Evolutionary conservation across 2,329 filamentous ascomycete genomes (phyloP).

Genomic region (Xylariaceae sp.): DNA sequence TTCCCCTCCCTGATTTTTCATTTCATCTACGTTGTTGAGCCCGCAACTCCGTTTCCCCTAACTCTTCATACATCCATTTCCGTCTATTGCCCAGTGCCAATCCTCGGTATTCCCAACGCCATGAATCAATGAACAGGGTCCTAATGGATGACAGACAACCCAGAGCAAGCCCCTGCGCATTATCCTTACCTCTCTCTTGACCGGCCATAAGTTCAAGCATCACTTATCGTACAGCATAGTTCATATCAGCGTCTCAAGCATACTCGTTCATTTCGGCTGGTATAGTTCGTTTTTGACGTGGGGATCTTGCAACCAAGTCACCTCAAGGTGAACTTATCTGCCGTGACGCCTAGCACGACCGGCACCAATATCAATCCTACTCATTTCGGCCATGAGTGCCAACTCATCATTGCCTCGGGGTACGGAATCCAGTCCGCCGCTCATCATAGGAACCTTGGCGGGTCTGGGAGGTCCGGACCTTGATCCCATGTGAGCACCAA

Average conservation of each 20-base stretch:
- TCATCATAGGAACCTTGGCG: conserved; percentile 60
- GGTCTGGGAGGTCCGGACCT: conserved; percentile 54
- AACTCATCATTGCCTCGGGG: conserved; percentile 42
- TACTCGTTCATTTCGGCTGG: conserved; percentile 3
- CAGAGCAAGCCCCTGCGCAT: background rate
- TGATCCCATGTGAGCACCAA: conserved; percentile 30
- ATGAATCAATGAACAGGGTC: background rate
- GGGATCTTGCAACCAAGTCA: background rate
- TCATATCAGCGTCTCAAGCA: conserved; percentile 2
- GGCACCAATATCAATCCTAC: conserved; percentile 58
- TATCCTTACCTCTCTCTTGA: background rate
- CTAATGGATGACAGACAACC: too few relatives aligned
- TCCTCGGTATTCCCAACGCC: background rate
- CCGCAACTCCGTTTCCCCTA: too few relatives aligned
- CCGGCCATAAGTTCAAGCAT: conserved; percentile 10
- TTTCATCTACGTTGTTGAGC: too few relatives aligned
- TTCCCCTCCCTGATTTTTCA: too few relatives aligned
- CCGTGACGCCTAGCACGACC: conserved; percentile 50
- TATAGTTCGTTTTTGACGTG: conserved; percentile 1
- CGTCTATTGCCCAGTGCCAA: too few relatives aligned
- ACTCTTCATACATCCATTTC: too few relatives aligned
- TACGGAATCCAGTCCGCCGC: conserved; percentile 31
- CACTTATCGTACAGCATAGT: conserved; percentile 18
- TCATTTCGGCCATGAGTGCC: conserved; percentile 67
- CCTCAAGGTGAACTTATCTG: conserved; percentile 20